Conservation (phyloP, 768 basidiomycete genomes). For the Hygrophorus pudorinus region DNA sequence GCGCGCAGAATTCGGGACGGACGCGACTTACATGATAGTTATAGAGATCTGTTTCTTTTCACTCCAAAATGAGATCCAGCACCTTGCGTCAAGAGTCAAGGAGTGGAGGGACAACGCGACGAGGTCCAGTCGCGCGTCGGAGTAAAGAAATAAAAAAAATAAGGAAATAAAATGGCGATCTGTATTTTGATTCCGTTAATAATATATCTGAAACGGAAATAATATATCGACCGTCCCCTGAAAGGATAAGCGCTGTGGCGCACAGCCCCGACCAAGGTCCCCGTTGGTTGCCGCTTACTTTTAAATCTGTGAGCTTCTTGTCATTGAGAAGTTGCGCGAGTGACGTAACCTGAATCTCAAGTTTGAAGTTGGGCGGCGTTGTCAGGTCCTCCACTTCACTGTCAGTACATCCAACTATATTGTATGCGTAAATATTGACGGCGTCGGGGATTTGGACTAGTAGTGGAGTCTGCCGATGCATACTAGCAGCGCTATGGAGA, state of each 20-base stretch:
- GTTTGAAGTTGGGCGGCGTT: not conserved
- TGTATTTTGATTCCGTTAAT: not conserved
- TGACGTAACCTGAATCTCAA: not conserved
- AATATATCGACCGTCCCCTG: not conserved
- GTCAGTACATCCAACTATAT: not conserved
- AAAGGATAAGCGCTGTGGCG: not conserved
- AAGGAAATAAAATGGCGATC: not conserved
- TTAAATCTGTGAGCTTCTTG: not conserved
- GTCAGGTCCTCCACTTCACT: not conserved
- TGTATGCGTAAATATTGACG: too few relatives aligned
- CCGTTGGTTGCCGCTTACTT: not conserved
- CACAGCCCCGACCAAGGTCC: conserved; percentile 3
- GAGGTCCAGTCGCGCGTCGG: not conserved
- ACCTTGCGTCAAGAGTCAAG: conserved; percentile 1
- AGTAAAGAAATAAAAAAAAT: not conserved
- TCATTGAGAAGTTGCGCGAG: not conserved
- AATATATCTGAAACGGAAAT: not conserved
- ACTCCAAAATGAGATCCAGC: not conserved
- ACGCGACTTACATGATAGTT: conserved; percentile 17
- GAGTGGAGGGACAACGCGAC: conserved; percentile 3
- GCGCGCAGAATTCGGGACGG: not conserved
- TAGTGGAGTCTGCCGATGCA: too few relatives aligned
- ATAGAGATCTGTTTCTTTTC: not conserved
- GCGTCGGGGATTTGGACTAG: too few relatives aligned
- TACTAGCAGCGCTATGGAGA: too few relatives aligned